phyloP scores from a whole-genome alignment of 257 asterid species.

The Cynanchum wilfordii region DNA sequence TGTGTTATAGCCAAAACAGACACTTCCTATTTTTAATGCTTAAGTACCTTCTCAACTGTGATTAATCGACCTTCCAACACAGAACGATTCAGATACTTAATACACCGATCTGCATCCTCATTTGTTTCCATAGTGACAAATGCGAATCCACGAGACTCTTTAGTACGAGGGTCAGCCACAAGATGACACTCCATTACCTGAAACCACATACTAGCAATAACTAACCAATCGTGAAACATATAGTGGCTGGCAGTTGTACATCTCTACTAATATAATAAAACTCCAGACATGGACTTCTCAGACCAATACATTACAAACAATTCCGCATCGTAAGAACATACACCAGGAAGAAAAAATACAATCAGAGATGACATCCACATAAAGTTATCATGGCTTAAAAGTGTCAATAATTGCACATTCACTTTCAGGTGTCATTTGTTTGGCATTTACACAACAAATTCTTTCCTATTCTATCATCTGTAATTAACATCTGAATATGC shows the following conservation, averaged over 20 bases:
- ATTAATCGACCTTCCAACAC: constrained; percentile 45
- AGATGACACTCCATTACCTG: constrained; percentile 26
- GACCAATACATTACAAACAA: neutral
- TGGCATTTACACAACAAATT: neutral
- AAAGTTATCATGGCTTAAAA: neutral
- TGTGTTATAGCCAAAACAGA: constrained; percentile 3
- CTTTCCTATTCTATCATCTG: neutral
- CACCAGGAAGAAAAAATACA: neutral
- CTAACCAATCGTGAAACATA: neutral
- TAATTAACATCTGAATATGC: neutral
- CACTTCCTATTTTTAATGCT: neutral
- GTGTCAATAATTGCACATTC: neutral
- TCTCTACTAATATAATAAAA: neutral
- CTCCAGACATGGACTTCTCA: neutral
- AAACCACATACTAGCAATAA: neutral
- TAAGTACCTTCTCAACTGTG: constrained; percentile 81
- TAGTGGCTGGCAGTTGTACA: neutral
- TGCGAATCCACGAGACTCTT: constrained; percentile 40
- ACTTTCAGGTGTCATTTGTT: neutral
- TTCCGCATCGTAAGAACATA: neutral
- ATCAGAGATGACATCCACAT: neutral
- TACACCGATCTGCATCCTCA: constrained; percentile 39
- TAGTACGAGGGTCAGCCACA: constrained; percentile 36
- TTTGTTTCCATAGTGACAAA: constrained; percentile 36
- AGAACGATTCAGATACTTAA: constrained; percentile 35